Base-by-base conservation (phyloP, 352 stramenopile species). In the Phytophthora pseudosyringae region DNA sequence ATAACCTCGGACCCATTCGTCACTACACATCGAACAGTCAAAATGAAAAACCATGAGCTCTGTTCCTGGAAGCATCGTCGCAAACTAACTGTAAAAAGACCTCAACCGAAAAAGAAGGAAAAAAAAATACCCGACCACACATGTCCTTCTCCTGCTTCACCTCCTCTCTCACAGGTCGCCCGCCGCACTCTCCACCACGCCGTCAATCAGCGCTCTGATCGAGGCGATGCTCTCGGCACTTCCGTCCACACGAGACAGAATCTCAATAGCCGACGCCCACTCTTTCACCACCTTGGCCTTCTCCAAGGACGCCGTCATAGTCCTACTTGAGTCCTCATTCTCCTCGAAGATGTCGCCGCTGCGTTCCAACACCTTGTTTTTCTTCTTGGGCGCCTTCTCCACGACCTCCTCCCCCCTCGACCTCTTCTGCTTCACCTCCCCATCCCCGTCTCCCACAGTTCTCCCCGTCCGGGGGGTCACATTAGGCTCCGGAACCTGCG, bases 221-320 rank as follows among this genome's bases (percentile, higher is more conserved):
- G 62, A 60, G 4, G 48, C 16, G 29, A 75, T 72, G 35, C 62
- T 69, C 26, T 49, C 63, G 13, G 51, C 35, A 39, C 63, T 75
- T 26, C 63, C 63, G 7, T 72, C 67, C 63, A 75, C 67, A 35
- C 63, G 56, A 5, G 62, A 66, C 25, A 75, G 32, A 38, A 72
- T 63, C 48, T 75, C 62, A 5, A 69, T 71, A 2, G 67, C 67
- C 0, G 67, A 60, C 8, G 67, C 67, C 67, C 67, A 75, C 36
- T 72, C 67, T 46, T 72, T 65, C 0, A 72, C 63, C 29, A 72
- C 57, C 36, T 69, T 63, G 21, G 67, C 67, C 38, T 75, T 75
- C 38, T 75, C 63, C 26, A 75, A 10, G 1, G 52, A 63, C 10
- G 41, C 15, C 9, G 40, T 18, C 40, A 63, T 33, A 0, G 5